These are phyloP conservation scores for Colletotrichum caudatum DNA, from an alignment of 2,329 filamentous ascomycete species.

Conservation along the genomic window DNA sequence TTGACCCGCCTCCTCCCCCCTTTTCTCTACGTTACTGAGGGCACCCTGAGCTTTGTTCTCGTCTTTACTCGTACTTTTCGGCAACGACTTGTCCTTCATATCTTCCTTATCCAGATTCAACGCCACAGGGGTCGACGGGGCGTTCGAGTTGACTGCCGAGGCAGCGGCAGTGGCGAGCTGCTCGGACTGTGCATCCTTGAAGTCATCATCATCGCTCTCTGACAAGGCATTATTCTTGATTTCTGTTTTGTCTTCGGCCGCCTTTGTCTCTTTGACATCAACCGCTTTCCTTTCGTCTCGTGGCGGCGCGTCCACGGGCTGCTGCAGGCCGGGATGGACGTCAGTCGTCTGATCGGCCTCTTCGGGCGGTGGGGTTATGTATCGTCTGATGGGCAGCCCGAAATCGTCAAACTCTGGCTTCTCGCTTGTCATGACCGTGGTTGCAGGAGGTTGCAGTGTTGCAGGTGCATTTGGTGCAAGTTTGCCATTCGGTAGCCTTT, in stretches of 20 bases:
- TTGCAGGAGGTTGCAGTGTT: slow-evolving; percentile 46
- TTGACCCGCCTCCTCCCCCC: slow-evolving; percentile 11
- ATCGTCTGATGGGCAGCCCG: slow-evolving; percentile 73
- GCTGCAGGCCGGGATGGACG: slow-evolving; percentile 20
- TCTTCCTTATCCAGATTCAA: slow-evolving; percentile 31
- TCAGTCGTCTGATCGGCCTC: slow-evolving; percentile 34
- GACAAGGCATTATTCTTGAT: slow-evolving; percentile 41
- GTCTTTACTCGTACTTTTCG: slow-evolving; percentile 25
- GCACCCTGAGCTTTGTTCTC: slow-evolving; percentile 3
- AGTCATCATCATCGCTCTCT: slow-evolving; percentile 46
- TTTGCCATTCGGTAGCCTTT: slow-evolving; percentile 24
- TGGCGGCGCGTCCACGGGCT: slow-evolving; percentile 13
- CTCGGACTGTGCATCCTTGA: slow-evolving; percentile 47
- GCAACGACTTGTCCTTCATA: slow-evolving; percentile 2
- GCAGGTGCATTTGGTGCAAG: slow-evolving; percentile 44
- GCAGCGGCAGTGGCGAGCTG: slow-evolving; percentile 26
- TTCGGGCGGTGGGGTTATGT: slow-evolving; percentile 49
- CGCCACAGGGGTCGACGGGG: slow-evolving; percentile 34
- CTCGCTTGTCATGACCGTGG: slow-evolving; percentile 48
- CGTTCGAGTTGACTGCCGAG: slow-evolving; percentile 31
- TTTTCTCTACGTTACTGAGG: not conserved
- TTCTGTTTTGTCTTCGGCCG: slow-evolving; percentile 23
- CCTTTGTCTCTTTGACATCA: slow-evolving; percentile 28
- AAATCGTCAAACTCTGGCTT: slow-evolving; percentile 74
- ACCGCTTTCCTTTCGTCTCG: slow-evolving; percentile 32